A percentile compares a stretch with the other conserved stretches of the same genome.
Conservation (phyloP, 2,329 filamentous ascomycete species). For the Microdochium paspali region DNA sequence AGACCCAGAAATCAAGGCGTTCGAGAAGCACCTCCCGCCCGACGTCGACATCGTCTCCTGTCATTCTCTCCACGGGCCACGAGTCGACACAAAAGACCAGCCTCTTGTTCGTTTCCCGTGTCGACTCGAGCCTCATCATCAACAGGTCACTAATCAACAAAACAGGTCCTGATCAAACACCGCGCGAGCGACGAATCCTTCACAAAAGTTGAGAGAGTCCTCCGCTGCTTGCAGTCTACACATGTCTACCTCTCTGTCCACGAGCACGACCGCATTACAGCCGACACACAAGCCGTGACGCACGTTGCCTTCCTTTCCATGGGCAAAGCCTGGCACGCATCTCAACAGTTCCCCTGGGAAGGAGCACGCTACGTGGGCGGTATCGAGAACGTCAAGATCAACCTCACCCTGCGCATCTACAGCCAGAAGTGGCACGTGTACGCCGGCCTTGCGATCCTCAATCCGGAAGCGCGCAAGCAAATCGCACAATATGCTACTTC, state of each 20-base stretch:
- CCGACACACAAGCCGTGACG: conserved; percentile 95
- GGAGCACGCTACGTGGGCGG: conserved; percentile 90
- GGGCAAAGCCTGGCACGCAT: conserved; percentile 96
- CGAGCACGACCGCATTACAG: conserved; percentile 93
- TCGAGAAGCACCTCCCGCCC: conserved; percentile 75
- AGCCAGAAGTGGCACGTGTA: conserved; percentile 99
- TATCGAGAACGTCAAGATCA: conserved; percentile 99
- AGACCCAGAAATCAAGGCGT: conserved; percentile 87
- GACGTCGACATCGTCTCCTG: conserved; percentile 94
- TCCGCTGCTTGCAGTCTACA: conserved; percentile 77
- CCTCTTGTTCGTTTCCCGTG: conserved; percentile 55
- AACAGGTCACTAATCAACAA: conserved; percentile 2
- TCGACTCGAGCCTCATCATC: background rate
- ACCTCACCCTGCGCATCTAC: conserved; percentile 94
- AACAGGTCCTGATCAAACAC: conserved; percentile 75
- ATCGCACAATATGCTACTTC: conserved; percentile 90
- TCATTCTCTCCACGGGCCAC: conserved; percentile 91
- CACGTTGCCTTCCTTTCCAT: conserved; percentile 95
- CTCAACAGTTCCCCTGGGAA: conserved; percentile 95
- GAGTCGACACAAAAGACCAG: conserved; percentile 79
- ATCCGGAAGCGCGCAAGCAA: conserved; percentile 83
- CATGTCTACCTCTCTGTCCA: conserved; percentile 79
- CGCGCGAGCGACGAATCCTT: conserved; percentile 72
- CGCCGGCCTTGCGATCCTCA: conserved; percentile 91
- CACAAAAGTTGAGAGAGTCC: conserved; percentile 67